Percentiles rank a stretch among this genome's conserved stretches.
phyloP scores from a whole-genome alignment of 768 basidiomycete genomes.

The Lentinula guzmanii region DNA sequence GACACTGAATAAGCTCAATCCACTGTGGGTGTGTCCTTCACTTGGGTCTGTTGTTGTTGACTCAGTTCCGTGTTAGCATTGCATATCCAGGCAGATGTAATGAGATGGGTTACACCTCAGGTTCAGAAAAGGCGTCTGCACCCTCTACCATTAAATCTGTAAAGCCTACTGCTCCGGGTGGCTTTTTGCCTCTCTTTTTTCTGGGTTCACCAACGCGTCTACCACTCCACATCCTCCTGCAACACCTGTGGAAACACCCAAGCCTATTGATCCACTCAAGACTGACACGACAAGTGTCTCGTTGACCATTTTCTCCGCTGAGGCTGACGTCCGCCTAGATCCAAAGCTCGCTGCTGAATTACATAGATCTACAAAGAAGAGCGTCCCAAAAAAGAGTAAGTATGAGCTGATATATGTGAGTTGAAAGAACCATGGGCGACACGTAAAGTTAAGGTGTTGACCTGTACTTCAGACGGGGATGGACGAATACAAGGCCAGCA shows the following conservation, averaged over 20 bases:
- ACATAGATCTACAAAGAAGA: conserved; percentile 91
- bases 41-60: conserved; percentile 3
- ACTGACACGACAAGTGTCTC: conserved; percentile 50
- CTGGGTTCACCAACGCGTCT: conserved; percentile 27
- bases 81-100: conserved; percentile 76
- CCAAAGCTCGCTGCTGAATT: conserved; percentile 69
- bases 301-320: conserved; percentile 60
- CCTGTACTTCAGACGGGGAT: conserved; percentile 59
- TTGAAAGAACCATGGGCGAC: conserved; percentile 4
- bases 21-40: conserved; percentile 40
- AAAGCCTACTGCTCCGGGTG: conserved; percentile 22
- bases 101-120: conserved; percentile 72
- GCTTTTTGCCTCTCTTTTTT: conserved; percentile 48
- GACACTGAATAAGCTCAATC: conserved; percentile 58
- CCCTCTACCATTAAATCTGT: conserved; percentile 23
- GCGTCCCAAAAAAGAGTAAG: conserved; percentile 68
- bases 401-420: conserved; percentile 84
- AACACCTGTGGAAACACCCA: conserved; percentile 26
- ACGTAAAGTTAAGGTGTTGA: background rate
- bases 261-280: conserved; percentile 29
- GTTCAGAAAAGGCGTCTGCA: conserved; percentile 50
- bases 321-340: conserved; percentile 58
- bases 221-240: conserved; percentile 28
- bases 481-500: conserved; percentile 71
- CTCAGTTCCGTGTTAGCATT: conserved; percentile 39